Evolutionary conservation across 164 flowering plant species (phyloP).

Genomic region (Protea cynaroides): DNA sequence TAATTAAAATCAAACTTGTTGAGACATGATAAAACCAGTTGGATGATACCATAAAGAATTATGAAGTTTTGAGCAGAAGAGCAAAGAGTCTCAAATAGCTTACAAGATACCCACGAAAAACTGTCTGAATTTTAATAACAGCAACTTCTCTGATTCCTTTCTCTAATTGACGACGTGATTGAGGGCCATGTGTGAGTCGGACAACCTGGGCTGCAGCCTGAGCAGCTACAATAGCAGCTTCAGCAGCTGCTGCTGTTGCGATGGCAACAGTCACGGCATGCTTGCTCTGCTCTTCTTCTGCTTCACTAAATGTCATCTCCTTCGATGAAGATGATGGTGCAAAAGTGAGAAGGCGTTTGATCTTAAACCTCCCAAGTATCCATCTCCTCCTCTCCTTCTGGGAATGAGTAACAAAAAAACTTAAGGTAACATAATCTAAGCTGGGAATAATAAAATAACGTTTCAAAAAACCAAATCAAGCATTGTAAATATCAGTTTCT

Average conservation of each 20-base stretch:
- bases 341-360: slow-evolving; percentile 31
- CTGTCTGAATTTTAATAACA: slow-evolving; percentile 66
- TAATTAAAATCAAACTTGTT: too few species aligned
- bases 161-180: slow-evolving; percentile 6
- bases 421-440: background rate
- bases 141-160: slow-evolving; percentile 29
- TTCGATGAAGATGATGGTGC: slow-evolving; percentile 22
- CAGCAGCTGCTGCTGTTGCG: slow-evolving; percentile 82
- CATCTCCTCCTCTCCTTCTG: slow-evolving; percentile 42
- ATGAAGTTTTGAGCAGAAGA: background rate
- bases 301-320: slow-evolving; percentile 35
- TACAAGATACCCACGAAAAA: slow-evolving; percentile 68
- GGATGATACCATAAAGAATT: background rate
- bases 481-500: too few species aligned
- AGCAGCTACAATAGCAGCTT: slow-evolving; percentile 85
- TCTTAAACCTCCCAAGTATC: slow-evolving; percentile 35
- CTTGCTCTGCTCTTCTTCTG: slow-evolving; percentile 59
- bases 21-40: background rate
- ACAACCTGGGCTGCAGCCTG: slow-evolving; percentile 76
- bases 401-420: background rate
- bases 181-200: slow-evolving; percentile 36
- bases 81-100: slow-evolving; percentile 18
- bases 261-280: slow-evolving; percentile 66
- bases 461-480: too few species aligned
- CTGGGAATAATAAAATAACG: too few species aligned